These are phyloP conservation scores for Didymella pinodella DNA, from an alignment of 2,329 filamentous ascomycete genomes.

Conservation along the genomic window DNA sequence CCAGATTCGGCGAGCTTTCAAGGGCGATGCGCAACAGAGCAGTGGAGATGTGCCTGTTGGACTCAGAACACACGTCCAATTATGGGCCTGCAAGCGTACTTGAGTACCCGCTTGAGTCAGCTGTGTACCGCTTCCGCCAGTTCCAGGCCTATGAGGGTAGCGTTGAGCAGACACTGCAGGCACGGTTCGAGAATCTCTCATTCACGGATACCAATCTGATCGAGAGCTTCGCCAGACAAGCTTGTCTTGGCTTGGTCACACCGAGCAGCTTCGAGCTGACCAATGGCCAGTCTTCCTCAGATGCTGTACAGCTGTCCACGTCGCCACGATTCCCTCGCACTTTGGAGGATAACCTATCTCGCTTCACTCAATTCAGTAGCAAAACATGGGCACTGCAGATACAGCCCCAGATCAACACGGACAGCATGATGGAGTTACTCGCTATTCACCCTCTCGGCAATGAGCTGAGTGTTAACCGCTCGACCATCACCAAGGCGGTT, in stretches of 20 bases:
- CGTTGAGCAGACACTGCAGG: slow-evolving; percentile 23
- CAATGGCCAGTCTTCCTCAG: slow-evolving; percentile 10
- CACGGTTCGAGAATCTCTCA: slow-evolving; percentile 49
- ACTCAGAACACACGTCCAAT: slow-evolving; percentile 19
- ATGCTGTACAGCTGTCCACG: slow-evolving; percentile 4
- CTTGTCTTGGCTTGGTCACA: slow-evolving; percentile 27
- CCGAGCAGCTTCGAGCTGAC: neutral
- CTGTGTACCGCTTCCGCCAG: slow-evolving; percentile 51
- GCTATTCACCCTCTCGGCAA: slow-evolving; percentile 59
- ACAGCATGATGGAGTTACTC: slow-evolving; percentile 31
- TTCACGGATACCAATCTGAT: slow-evolving; percentile 40
- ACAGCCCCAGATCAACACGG: slow-evolving; percentile 8
- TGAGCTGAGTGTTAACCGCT: slow-evolving; percentile 50
- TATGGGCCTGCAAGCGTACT: slow-evolving; percentile 5
- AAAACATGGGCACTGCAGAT: slow-evolving; percentile 30
- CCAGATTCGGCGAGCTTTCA: slow-evolving; percentile 90
- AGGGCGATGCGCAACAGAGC: slow-evolving; percentile 96
- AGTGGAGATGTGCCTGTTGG: slow-evolving; percentile 79
- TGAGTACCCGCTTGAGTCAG: slow-evolving; percentile 49
- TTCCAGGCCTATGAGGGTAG: slow-evolving; percentile 26
- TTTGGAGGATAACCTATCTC: slow-evolving; percentile 17
- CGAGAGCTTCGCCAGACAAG: slow-evolving; percentile 44
- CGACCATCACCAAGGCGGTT: slow-evolving; percentile 10
- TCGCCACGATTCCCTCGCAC: neutral
- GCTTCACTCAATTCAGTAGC: slow-evolving; percentile 46